These are phyloP conservation scores for Boletus rex-veris DNA, from an alignment of 768 basidiomycete species.

Conservation along the genomic window DNA sequence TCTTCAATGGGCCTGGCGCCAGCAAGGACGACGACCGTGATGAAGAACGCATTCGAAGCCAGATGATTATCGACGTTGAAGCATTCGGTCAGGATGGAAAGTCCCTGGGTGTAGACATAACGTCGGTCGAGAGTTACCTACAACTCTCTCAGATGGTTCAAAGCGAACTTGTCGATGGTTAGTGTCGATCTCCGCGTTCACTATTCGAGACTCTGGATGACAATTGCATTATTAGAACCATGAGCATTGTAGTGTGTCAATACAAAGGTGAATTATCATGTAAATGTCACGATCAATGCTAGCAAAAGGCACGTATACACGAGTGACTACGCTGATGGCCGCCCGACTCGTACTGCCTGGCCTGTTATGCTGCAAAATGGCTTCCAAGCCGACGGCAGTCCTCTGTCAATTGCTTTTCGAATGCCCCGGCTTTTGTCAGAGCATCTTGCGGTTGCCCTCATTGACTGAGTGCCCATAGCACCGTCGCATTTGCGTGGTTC, in stretches of 20 bases:
- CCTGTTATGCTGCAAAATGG: not conserved
- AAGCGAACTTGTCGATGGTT: slow-evolving; percentile 35
- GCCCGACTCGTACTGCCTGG: too few relatives aligned
- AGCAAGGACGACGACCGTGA: slow-evolving; percentile 67
- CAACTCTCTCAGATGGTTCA: slow-evolving; percentile 61
- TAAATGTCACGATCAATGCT: too few relatives aligned
- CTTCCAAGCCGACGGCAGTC: slow-evolving; percentile 32
- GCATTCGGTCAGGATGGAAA: slow-evolving; percentile 78
- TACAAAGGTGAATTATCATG: too few relatives aligned
- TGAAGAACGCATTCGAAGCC: slow-evolving; percentile 80
- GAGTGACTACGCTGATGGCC: too few relatives aligned
- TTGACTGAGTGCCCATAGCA: slow-evolving; percentile 75
- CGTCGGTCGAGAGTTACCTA: slow-evolving; percentile 48
- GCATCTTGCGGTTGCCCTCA: slow-evolving; percentile 62
- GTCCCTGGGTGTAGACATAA: slow-evolving; percentile 61
- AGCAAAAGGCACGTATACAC: too few relatives aligned
- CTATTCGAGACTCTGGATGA: not conserved
- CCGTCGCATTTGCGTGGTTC: slow-evolving; percentile 64
- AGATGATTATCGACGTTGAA: slow-evolving; percentile 84
- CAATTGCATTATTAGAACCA: slow-evolving; percentile 8
- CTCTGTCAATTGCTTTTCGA: slow-evolving; percentile 49
- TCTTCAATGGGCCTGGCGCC: slow-evolving; percentile 59
- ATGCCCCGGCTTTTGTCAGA: slow-evolving; percentile 60
- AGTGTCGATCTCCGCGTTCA: not conserved
- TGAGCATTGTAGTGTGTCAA: not conserved